phyloP scores from a whole-genome alignment of 495 filamentous ascomycete genomes.

The Penicillium flavigenum region DNA sequence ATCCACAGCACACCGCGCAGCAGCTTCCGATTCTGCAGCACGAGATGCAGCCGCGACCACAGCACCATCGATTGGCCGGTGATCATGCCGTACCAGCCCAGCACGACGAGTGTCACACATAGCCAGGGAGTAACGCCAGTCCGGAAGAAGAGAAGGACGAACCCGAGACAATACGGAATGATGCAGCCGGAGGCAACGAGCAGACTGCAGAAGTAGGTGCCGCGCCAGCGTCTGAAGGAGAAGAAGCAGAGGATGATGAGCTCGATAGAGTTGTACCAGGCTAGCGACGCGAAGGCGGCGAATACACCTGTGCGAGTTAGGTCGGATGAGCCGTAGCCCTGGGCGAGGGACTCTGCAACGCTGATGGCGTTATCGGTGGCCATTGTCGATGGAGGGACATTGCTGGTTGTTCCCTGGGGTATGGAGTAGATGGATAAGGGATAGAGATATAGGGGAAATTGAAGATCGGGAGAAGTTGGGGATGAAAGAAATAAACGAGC shows the following conservation, averaged over 20 bases:
- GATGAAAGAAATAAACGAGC: not conserved
- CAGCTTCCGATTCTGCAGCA: slow-evolving; percentile 40
- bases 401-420: not conserved
- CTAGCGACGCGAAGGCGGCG: slow-evolving; percentile 39
- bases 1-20: slow-evolving; percentile 40
- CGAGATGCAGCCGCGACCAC: slow-evolving; percentile 49
- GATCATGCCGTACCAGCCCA: slow-evolving; percentile 49
- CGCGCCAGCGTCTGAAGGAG: slow-evolving; percentile 47
- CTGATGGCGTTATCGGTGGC: slow-evolving; percentile 8
- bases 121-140: slow-evolving; percentile 31
- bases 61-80: slow-evolving; percentile 52
- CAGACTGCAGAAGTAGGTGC: slow-evolving; percentile 53
- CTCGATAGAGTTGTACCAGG: slow-evolving; percentile 51
- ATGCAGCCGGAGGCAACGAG: slow-evolving; percentile 41
- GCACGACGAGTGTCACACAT: slow-evolving; percentile 38
- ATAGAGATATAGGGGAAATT: not conserved
- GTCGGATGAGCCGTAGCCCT: not conserved
- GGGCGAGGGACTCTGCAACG: slow-evolving; percentile 14
- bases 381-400: slow-evolving; percentile 17
- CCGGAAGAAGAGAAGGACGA: slow-evolving; percentile 45
- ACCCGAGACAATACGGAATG: slow-evolving; percentile 45
- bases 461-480: not conserved
- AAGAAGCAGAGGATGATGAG: slow-evolving; percentile 46
- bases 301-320: slow-evolving; percentile 24
- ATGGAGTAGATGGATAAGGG: not conserved